Base-by-base conservation (phyloP, 2,329 filamentous ascomycete genomes). In the Ophiostoma himal-ulmi region DNA sequence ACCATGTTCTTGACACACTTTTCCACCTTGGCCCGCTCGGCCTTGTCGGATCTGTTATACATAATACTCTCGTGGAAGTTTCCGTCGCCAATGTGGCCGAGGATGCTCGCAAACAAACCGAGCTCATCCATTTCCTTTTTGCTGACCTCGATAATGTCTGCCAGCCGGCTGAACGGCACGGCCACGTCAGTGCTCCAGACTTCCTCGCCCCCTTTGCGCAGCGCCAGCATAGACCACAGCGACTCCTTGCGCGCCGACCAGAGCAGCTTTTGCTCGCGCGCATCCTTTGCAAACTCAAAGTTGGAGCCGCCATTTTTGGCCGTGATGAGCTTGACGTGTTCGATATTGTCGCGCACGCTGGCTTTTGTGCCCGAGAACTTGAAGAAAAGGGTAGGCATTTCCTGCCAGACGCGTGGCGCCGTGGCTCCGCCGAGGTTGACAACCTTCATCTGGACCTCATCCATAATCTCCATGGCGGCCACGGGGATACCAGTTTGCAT, bases 11-110 rank as follows among this genome's bases (percentile, higher is more conserved):
- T 89, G 66, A 97, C 92, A 73, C 92, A 93, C 70, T 84, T 85
- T 77, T 95, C 91, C 1, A 95, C 92, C 74, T 90, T 91, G 60
- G 85, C 89, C 70, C 86, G 86, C 79, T 97, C 91, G 36, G 83
- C 87, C 3, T 86, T 84, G 70, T 93, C 83, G 34, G 83, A 84
- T 36, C 86, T 86, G 79, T 95, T 88, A 78, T 96, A 97, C 81
- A 97, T 90, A 80, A 97, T 95, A 77, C 90, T 92, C 78, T 94
- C 90, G 78, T 97, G 94, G 81, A 97, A 97, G 79, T 97, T 97
- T 52, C 94, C 94, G 77, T 97, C 94, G 14, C 94, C 94, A 70
- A 97, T 90, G 77, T 97, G 94, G 3, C 94, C 94, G 4, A 97
- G 82, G 37, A 96, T 91, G 76, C 91, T 93, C 0, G 93, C 92